These are phyloP conservation scores for Plasmodium cynomolgi DNA, from an alignment of 169 alveolate species.

Conservation along the genomic window DNA sequence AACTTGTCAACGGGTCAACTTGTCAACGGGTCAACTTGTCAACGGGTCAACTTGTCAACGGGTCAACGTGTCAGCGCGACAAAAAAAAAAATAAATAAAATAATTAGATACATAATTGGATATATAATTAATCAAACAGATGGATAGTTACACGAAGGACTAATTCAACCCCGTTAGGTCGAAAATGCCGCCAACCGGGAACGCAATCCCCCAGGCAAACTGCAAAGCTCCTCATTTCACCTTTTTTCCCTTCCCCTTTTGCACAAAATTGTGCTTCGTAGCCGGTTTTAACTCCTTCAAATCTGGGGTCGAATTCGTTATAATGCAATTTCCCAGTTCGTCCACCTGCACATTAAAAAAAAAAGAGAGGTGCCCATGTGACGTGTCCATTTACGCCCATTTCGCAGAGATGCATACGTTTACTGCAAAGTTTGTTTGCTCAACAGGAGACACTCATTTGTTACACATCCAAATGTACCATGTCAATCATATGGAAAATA, in stretches of 20 bases:
- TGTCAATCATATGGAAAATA: background rate
- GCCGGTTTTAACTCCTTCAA: constrained; percentile 7
- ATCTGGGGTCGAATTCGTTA: constrained; percentile 52
- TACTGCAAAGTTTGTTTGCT: background rate
- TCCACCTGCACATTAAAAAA: constrained; percentile 26
- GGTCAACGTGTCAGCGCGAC: background rate
- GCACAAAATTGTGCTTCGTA: constrained; percentile 5
- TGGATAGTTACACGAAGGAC: background rate
- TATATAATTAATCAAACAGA: background rate
- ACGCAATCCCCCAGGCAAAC: background rate
- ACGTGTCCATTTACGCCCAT: background rate
- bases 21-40: background rate
- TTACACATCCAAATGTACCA: background rate
- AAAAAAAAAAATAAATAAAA: background rate
- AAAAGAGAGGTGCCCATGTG: background rate
- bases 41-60: background rate
- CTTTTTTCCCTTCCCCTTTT: constrained; percentile 18
- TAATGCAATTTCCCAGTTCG: constrained; percentile 58
- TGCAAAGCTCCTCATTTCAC: background rate
- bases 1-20: background rate
- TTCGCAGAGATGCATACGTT: background rate
- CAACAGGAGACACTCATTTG: background rate
- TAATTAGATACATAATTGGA: background rate
- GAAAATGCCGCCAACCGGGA: background rate
- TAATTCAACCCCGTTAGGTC: background rate